Evolutionary conservation across 2,329 filamentous ascomycete species (phyloP).

Genomic region (Leptographium procerum): DNA sequence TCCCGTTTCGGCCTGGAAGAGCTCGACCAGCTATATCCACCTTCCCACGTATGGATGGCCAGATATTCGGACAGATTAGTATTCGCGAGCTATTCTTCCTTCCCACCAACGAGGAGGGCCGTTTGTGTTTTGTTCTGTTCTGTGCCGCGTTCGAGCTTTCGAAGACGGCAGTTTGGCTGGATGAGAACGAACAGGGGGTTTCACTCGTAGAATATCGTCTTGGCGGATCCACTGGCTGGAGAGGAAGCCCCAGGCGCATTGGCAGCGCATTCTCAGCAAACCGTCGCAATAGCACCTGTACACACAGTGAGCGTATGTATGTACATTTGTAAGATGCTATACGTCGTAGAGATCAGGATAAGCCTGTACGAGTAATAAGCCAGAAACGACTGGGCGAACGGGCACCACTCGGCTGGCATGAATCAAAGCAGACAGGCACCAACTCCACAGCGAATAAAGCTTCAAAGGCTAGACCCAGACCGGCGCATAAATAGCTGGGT

Average conservation of each 20-base stretch:
- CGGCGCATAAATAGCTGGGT: background rate
- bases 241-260: background rate
- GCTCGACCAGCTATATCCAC: background rate
- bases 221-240: background rate
- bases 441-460: background rate
- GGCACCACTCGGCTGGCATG: background rate
- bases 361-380: too few relatives aligned
- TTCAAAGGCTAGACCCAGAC: background rate
- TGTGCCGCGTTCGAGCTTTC: too few relatives aligned
- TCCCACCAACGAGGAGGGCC: too few relatives aligned
- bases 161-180: too few relatives aligned
- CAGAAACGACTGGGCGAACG: background rate
- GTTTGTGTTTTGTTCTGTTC: background rate
- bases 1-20: conserved; percentile 7
- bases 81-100: background rate
- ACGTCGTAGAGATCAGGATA: too few relatives aligned
- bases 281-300: background rate
- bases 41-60: too few relatives aligned
- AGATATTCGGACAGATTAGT: background rate
- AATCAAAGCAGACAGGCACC: background rate
- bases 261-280: background rate
- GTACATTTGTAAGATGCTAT: too few relatives aligned
- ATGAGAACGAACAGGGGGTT: background rate
- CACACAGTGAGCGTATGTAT: background rate
- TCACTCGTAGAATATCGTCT: background rate